Evolutionary conservation across 805 yeast genomes (phyloP).

Genomic region (Ogataea nakhonphanomensis): DNA sequence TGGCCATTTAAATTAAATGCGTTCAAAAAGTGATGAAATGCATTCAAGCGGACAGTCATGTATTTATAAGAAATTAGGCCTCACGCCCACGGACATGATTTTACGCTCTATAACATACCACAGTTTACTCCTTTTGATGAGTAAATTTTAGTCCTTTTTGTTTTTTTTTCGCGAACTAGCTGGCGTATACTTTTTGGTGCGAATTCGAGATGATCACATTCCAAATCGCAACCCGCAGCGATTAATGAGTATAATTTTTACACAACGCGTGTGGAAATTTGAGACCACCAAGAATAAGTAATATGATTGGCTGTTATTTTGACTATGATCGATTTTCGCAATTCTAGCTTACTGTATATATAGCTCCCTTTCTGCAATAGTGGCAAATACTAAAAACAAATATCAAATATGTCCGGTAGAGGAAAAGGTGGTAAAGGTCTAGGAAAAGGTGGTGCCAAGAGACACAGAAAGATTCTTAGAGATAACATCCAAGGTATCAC

Average conservation of each 20-base stretch:
- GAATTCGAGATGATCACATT: slow-evolving; percentile 2
- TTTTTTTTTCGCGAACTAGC: slow-evolving; percentile 13
- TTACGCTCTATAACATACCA: slow-evolving; percentile 4
- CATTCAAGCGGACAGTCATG: slow-evolving; percentile 6
- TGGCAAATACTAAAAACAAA: slow-evolving; percentile 3
- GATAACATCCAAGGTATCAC: slow-evolving; percentile 99
- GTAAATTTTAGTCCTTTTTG: slow-evolving; percentile 10
- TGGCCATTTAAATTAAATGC: slow-evolving; percentile 56
- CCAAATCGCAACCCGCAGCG: slow-evolving; percentile 8
- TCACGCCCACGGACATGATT: slow-evolving; percentile 7
- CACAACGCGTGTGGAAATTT: slow-evolving; percentile 12
- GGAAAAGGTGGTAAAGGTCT: slow-evolving; percentile 99
- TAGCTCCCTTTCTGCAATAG: slow-evolving; percentile 2
- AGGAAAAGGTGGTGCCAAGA: slow-evolving; percentile 99
- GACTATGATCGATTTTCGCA: neutral
- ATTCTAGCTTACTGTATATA: slow-evolving; percentile 5
- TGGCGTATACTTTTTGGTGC: slow-evolving; percentile 11
- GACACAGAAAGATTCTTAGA: slow-evolving; percentile 99
- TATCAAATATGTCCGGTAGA: slow-evolving; percentile 85
- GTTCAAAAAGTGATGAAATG: slow-evolving; percentile 4
- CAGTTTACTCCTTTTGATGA: slow-evolving; percentile 10
- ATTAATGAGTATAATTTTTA: slow-evolving; percentile 9
- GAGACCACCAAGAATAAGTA: slow-evolving; percentile 7
- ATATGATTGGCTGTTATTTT: slow-evolving; percentile 10
- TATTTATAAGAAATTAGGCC: slow-evolving; percentile 9